A percentile compares a stretch with the other conserved stretches of the same genome.
These are phyloP conservation scores for Sphaerosporella brunnea DNA, from an alignment of 495 filamentous ascomycete species.

Conservation along the genomic window DNA sequence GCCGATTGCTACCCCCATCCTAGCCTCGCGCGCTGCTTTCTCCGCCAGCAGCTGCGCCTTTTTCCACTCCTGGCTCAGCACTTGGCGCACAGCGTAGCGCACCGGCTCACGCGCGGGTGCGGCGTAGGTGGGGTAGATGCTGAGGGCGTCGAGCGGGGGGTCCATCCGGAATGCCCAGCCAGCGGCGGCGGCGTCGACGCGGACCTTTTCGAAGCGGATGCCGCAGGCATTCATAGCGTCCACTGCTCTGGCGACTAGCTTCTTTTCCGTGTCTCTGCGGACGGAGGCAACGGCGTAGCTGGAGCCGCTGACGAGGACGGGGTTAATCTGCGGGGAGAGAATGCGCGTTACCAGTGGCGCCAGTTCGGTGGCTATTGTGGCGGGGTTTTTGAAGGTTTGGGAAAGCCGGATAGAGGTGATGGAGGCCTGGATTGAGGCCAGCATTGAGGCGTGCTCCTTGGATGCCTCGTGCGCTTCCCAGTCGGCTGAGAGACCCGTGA, in stretches of 20 bases:
- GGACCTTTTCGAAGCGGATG: slow-evolving; percentile 63
- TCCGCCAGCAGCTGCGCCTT: slow-evolving; percentile 46
- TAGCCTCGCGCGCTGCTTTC: slow-evolving; percentile 38
- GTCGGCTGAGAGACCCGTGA: slow-evolving; percentile 62
- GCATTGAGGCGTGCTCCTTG: slow-evolving; percentile 42
- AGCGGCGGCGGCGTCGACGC: slow-evolving; percentile 47
- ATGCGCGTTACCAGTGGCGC: slow-evolving; percentile 67
- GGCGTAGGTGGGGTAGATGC: slow-evolving; percentile 1
- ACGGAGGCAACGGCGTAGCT: slow-evolving; percentile 60
- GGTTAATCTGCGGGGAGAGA: slow-evolving; percentile 74
- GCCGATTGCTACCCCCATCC: slow-evolving; percentile 27
- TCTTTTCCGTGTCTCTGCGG: slow-evolving; percentile 64
- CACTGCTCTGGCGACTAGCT: slow-evolving; percentile 60
- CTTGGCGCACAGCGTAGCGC: slow-evolving; percentile 77
- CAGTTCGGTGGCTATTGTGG: slow-evolving; percentile 60
- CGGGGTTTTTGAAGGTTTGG: slow-evolving; percentile 57
- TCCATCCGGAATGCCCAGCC: slow-evolving; percentile 89
- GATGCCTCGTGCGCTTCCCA: slow-evolving; percentile 58
- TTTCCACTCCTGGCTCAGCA: slow-evolving; percentile 72
- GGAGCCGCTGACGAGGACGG: slow-evolving; percentile 67
- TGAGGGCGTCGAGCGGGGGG: slow-evolving; percentile 41
- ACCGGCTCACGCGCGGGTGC: slow-evolving; percentile 39
- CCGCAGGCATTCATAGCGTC: slow-evolving; percentile 60
- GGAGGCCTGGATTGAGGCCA: slow-evolving; percentile 34
- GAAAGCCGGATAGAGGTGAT: slow-evolving; percentile 38